Base-by-base conservation (phyloP, 2,329 filamentous ascomycete species). In the Alternaria brassicae region DNA sequence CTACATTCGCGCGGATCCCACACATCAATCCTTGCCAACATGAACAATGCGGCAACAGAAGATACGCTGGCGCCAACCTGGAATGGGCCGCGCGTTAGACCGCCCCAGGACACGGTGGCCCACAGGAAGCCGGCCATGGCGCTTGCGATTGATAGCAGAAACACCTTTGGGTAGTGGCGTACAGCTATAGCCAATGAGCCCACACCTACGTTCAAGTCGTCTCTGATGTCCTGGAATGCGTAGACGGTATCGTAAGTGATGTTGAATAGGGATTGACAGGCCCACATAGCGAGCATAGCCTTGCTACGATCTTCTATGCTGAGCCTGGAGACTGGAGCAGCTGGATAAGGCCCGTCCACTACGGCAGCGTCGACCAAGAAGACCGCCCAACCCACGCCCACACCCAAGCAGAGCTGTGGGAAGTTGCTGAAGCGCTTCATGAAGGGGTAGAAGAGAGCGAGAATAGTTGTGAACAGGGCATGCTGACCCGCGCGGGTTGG, bases 361-460 rank as follows among this genome's bases (percentile, higher is more conserved):
- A 56, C 45, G 28, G 37, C 45, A 8, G 53, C 53, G 17, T 56
- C 53, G 34, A 55, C 56, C 28, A 64, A 25, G 23, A 42, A 56
- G n/a, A 56, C 45, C 6, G 53, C 50, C 56, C 53, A 62, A 17
- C 48, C 52, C 6, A 64, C 49, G n/a, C 28, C 52, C 2, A 82
- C 72, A 7, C 84, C 84, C 9, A 86, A 71, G 12, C 83, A 80
- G 37, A 81, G 76, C 66, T 85, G 84, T 1, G 84, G 81, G 64
- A 83, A 85, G 66, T 85, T 76, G 44, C 83, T 85, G 41, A 84
- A 72, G 27, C 83, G 80, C 70, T 86, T 86, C 39, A 80, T 80
- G 37, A 84, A 78, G 3, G 84, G 83, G 65, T 85, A 86, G 25
- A 80, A 76, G 44, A 78, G 70, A 27, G 81, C 78, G 12, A 84